These are phyloP conservation scores for Nitzschia sp. DNA, from an alignment of 108 stramenopile genomes.

Conservation along the genomic window DNA sequence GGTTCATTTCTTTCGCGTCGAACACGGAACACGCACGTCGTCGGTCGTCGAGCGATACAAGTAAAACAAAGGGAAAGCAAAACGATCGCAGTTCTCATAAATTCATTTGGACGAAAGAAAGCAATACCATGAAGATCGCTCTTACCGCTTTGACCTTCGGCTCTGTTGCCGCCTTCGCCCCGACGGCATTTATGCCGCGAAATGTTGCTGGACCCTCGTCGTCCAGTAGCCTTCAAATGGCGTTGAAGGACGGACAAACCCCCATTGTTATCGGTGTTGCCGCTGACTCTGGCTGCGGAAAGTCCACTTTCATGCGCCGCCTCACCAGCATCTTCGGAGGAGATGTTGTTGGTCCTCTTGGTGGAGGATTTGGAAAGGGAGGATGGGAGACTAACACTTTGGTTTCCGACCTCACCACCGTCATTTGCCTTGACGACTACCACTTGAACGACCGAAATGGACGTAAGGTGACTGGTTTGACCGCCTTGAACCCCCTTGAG, in stretches of 20 bases:
- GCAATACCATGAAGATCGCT: slow-evolving; percentile 50
- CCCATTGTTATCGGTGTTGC: slow-evolving; percentile 95
- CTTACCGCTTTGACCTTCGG: slow-evolving; percentile 24
- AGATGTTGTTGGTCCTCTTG: slow-evolving; percentile 91
- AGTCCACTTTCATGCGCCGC: slow-evolving; percentile 98
- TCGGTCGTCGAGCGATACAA: background rate
- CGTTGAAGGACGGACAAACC: slow-evolving; percentile 66
- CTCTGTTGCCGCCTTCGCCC: slow-evolving; percentile 55
- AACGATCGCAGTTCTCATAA: background rate
- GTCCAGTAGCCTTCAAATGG: slow-evolving; percentile 66
- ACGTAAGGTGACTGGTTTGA: slow-evolving; percentile 91
- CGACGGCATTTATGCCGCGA: slow-evolving; percentile 55
- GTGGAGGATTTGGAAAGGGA: slow-evolving; percentile 86
- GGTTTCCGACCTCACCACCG: slow-evolving; percentile 95
- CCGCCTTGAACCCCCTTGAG: slow-evolving; percentile 91
- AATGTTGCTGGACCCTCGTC: slow-evolving; percentile 23
- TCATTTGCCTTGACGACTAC: slow-evolving; percentile 98
- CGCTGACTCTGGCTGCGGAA: slow-evolving; percentile 97
- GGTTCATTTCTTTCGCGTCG: background rate
- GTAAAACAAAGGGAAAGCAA: background rate
- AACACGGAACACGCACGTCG: background rate
- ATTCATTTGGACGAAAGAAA: background rate
- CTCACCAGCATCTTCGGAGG: slow-evolving; percentile 97
- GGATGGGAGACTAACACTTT: slow-evolving; percentile 99
- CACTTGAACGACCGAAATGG: slow-evolving; percentile 96